A percentile compares a stretch with the other conserved stretches of the same genome.
These are phyloP conservation scores for Aspergillus glaucus DNA, from an alignment of 2,329 filamentous ascomycete genomes.

Conservation along the genomic window DNA sequence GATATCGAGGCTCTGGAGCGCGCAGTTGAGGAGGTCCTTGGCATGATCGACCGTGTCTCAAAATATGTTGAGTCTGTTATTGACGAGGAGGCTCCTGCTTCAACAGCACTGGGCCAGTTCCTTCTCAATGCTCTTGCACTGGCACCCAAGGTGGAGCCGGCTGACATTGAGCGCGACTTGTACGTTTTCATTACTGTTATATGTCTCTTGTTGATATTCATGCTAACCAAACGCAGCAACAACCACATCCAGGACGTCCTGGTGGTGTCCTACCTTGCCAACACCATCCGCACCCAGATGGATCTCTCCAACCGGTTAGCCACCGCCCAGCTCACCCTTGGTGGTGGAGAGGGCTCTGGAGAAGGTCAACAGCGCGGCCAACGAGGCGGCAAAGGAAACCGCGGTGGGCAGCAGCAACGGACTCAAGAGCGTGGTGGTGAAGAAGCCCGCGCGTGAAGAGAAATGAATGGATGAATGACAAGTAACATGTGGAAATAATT, in stretches of 20 bases:
- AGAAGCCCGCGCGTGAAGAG: slow-evolving; percentile 32
- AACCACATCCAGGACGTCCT: slow-evolving; percentile 99
- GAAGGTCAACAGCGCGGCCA: slow-evolving; percentile 34
- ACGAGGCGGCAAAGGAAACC: slow-evolving; percentile 40
- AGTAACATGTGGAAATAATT: slow-evolving; percentile 12
- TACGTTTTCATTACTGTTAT: slow-evolving; percentile 34
- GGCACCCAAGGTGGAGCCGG: slow-evolving; percentile 86
- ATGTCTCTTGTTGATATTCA: slow-evolving; percentile 1
- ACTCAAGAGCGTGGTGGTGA: slow-evolving; percentile 32
- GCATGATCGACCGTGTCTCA: slow-evolving; percentile 82
- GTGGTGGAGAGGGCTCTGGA: slow-evolving; percentile 39
- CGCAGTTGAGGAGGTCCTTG: slow-evolving; percentile 78
- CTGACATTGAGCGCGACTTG: slow-evolving; percentile 93
- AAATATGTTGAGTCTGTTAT: slow-evolving; percentile 90
- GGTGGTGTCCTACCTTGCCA: slow-evolving; percentile 95
- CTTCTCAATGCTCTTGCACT: slow-evolving; percentile 88
- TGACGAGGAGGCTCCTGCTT: slow-evolving; percentile 79
- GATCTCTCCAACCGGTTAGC: slow-evolving; percentile 93
- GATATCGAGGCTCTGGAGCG: slow-evolving; percentile 86
- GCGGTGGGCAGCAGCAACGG: slow-evolving; percentile 34
- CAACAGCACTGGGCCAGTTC: slow-evolving; percentile 87
- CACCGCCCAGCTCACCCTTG: slow-evolving; percentile 62
- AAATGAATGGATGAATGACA: slow-evolving; percentile 2
- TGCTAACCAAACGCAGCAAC: slow-evolving; percentile 56
- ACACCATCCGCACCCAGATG: slow-evolving; percentile 98